Percentiles rank a stretch among this genome's conserved stretches.
phyloP scores from a whole-genome alignment of 306 rosid genomes.

The Fagus sylvatica region DNA sequence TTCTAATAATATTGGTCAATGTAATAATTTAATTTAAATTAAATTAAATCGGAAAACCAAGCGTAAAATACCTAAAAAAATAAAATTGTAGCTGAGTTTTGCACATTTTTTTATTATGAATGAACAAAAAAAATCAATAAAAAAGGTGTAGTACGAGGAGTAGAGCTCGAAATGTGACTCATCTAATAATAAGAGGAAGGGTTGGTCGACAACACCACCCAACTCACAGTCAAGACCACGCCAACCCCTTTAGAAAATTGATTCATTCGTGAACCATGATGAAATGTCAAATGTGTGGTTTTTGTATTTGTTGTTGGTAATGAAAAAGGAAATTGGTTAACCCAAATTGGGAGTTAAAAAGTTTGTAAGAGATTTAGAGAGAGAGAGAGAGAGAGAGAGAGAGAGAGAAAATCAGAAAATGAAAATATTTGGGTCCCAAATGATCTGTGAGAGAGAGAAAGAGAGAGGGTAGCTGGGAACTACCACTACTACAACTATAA shows the following conservation, averaged over 20 bases:
- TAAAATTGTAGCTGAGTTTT: no score
- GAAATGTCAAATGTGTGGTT: no score
- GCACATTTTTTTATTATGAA: no score
- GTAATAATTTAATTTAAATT: no score
- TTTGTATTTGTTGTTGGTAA: no score
- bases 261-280: background rate
- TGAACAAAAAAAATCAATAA: background rate
- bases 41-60: no score
- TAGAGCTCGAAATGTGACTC: slow-evolving; percentile 25
- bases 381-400: background rate
- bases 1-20: no score
- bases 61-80: no score
- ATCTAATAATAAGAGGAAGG: slow-evolving; percentile 29
- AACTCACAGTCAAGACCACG: slow-evolving; percentile 35
- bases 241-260: background rate
- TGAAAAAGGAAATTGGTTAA: no score
- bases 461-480: slow-evolving; percentile 50
- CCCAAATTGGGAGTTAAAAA: no score
- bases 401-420: background rate
- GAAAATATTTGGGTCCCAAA: no score
- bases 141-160: background rate
- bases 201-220: slow-evolving; percentile 49
- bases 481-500: slow-evolving; percentile 35
- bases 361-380: background rate
- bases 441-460: background rate